Base-by-base conservation (phyloP, 169 alveolate species). In the Cryptosporidium sp. region DNA sequence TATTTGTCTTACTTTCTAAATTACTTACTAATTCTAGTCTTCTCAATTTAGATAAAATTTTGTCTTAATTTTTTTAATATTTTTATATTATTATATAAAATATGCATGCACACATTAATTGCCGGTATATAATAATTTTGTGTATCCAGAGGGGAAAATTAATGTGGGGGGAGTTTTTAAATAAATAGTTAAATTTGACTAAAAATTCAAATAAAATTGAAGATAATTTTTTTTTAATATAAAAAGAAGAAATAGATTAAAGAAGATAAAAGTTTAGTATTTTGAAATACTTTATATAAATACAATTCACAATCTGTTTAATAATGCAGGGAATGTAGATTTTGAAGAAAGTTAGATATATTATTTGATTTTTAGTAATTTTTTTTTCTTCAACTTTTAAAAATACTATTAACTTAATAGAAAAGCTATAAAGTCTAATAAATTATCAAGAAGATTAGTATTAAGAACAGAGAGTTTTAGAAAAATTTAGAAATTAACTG, bases 151-250 rank as follows among this genome's bases (percentile, higher is more conserved):
- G 51, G 86, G 86, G 86, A 69, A 73, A 41, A 73, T 45, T 45
- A n/a, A 33, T 73, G 71, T 52, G 86, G 71, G 86, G 86, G 70
- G 84, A 45, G 3, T 37, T 33, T 31, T 6, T 10, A 23, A 31
- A 26, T 73, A 26, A 73, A 73, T 59, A 69, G 86, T 73, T 73
- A 33, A 59, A 59, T 73, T 73, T 73, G 86, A 73, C 86, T 33
- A 55, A 55, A 23, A 55, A 55, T 55, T 21, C 26, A 55, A 23
- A 18, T 10, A 16, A 23, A 23, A 55, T 18, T 16, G 3, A 18
- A 7, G 21, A 55, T 0, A 55, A 41, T 8, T 8, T 8, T 45
- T 45, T 45, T 45, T 45, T 45, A 37, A 45, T 45, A 45, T 3
- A 45, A 45, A 45, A 45, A 45, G 3, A 45, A 45, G n/a, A 52